A percentile compares a stretch with the other conserved stretches of the same genome.
Evolutionary conservation across 805 yeast species (phyloP).

Genomic region (Wickerhamomyces strasburgensis): DNA sequence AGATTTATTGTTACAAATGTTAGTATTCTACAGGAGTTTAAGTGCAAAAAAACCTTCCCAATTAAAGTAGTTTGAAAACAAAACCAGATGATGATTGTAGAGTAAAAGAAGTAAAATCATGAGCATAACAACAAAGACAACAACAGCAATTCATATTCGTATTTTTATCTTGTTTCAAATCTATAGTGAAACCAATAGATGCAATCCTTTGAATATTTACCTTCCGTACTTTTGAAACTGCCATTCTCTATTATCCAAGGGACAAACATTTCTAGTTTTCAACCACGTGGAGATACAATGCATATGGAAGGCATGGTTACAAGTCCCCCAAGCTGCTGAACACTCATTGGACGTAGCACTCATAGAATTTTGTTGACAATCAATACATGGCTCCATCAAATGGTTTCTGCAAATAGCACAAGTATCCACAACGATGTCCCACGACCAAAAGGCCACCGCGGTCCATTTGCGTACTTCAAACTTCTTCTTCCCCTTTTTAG

Average conservation of each 20-base stretch:
- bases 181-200: background rate
- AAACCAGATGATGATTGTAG: background rate
- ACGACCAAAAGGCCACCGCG: slow-evolving; percentile 99
- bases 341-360: slow-evolving; percentile 66
- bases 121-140: background rate
- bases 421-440: slow-evolving; percentile 94
- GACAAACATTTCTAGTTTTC: slow-evolving; percentile 92
- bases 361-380: slow-evolving; percentile 83
- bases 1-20: background rate
- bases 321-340: slow-evolving; percentile 94
- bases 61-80: background rate
- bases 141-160: too few relatives aligned
- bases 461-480: slow-evolving; percentile 98
- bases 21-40: background rate
- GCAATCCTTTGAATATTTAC: slow-evolving; percentile 23
- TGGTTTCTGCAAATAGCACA: slow-evolving; percentile 99
- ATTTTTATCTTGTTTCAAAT: background rate
- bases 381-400: slow-evolving; percentile 96
- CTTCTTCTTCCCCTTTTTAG: slow-evolving; percentile 46
- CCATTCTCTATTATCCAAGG: slow-evolving; percentile 94
- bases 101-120: background rate
- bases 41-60: background rate
- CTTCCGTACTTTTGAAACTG: slow-evolving; percentile 67
- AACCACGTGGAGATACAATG: slow-evolving; percentile 97
- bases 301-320: slow-evolving; percentile 97